These are phyloP conservation scores for Senecio squalidus DNA, from an alignment of 140 eudicot genomes.

Conservation along the genomic window DNA sequence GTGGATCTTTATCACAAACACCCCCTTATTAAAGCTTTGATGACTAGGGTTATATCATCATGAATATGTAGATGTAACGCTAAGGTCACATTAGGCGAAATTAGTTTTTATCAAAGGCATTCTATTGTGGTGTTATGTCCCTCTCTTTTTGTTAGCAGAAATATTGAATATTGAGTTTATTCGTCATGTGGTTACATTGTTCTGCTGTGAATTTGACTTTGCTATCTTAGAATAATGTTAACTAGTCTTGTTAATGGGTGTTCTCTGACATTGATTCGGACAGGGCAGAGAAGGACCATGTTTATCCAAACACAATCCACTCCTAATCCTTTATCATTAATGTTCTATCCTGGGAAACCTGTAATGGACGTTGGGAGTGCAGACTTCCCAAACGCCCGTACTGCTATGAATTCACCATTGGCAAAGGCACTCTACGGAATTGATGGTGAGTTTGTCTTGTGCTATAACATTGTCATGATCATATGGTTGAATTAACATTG, in stretches of 20 bases:
- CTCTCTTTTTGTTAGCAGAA: neutral
- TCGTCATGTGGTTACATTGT: constrained; percentile 1
- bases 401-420: constrained; percentile 88
- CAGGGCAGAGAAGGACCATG: constrained; percentile 94
- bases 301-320: constrained; percentile 93
- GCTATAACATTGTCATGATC: neutral
- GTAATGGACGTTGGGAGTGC: constrained; percentile 94
- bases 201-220: neutral
- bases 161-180: neutral
- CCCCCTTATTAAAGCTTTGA: neutral
- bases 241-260: constrained; percentile 3
- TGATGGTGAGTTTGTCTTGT: constrained; percentile 51
- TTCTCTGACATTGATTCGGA: constrained; percentile 17
- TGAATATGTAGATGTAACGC: constrained; percentile 1
- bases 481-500: neutral
- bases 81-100: neutral
- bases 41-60: neutral
- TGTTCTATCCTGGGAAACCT: constrained; percentile 92
- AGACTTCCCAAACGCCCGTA: constrained; percentile 93
- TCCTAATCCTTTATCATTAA: constrained; percentile 90
- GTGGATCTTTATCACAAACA: no score
- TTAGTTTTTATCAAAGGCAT: no score
- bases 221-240: neutral
- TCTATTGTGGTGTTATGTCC: neutral
- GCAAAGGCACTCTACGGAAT: constrained; percentile 82